Conservation (phyloP, 1,284 basidiomycete species). For the Ceratobasidium sp. region DNA sequence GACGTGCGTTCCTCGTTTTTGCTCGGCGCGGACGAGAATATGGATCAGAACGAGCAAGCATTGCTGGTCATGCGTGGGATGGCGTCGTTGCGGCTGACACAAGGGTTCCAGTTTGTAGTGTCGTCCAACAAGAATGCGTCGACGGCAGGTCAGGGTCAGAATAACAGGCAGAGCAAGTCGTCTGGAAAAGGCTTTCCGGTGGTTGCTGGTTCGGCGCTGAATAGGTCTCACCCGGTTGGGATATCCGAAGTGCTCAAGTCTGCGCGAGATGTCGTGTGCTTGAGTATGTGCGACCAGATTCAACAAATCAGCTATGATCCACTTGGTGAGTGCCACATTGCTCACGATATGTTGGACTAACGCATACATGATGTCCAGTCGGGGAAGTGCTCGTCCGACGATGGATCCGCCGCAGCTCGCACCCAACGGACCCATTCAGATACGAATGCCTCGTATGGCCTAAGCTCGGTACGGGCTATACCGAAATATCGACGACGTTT, state of each 20-base stretch:
- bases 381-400: slow-evolving; percentile 79
- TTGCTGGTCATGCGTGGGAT: slow-evolving; percentile 92
- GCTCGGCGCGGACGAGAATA: slow-evolving; percentile 59
- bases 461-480: slow-evolving; percentile 87
- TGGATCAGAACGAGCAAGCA: slow-evolving; percentile 75
- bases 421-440: slow-evolving; percentile 69
- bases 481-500: slow-evolving; percentile 82
- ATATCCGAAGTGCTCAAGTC: slow-evolving; percentile 78
- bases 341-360: too few species aligned
- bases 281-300: slow-evolving; percentile 96
- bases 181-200: slow-evolving; percentile 27
- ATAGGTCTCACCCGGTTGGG: slow-evolving; percentile 63
- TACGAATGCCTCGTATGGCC: slow-evolving; percentile 97
- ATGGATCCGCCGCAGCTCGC: slow-evolving; percentile 81
- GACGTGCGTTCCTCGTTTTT: slow-evolving; percentile 83
- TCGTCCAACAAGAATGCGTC: slow-evolving; percentile 51
- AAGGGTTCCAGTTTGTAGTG: slow-evolving; percentile 97
- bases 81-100: slow-evolving; percentile 90
- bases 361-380: slow-evolving; percentile 1
- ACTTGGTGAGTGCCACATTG: slow-evolving; percentile 68
- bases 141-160: slow-evolving; percentile 51
- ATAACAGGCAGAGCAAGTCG: slow-evolving; percentile 46
- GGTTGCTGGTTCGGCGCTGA: slow-evolving; percentile 33
- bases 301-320: slow-evolving; percentile 86
- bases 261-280: slow-evolving; percentile 79